Evolutionary conservation across 2,329 filamentous ascomycete species (phyloP).

Genomic region (Venturia asperata): DNA sequence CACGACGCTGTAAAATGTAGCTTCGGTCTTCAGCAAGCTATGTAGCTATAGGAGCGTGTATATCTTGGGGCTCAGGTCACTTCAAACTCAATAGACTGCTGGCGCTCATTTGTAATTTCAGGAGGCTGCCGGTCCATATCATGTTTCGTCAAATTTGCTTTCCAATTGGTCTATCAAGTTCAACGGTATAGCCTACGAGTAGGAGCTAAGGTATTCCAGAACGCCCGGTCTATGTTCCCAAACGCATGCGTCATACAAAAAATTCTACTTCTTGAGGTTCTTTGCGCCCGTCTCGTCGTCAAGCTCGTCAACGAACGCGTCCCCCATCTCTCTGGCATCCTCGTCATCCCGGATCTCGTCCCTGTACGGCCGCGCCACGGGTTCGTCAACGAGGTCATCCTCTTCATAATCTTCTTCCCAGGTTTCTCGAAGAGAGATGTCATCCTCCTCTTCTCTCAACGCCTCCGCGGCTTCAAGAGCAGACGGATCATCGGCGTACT

Average conservation of each 20-base stretch:
- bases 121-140: too few relatives aligned
- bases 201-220: neutral
- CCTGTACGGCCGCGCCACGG: conserved; percentile 15
- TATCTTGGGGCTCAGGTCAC: too few relatives aligned
- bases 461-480: conserved; percentile 34
- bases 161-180: neutral
- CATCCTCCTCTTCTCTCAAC: conserved; percentile 44
- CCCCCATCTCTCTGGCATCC: conserved; percentile 17
- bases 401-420: conserved; percentile 45
- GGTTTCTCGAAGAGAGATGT: conserved; percentile 46
- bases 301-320: conserved; percentile 11
- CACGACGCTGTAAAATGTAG: too few relatives aligned
- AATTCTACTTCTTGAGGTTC: conserved; percentile 4
- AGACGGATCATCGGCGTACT: conserved; percentile 35
- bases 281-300: neutral
- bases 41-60: too few relatives aligned
- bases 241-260: neutral
- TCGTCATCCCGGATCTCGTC: conserved; percentile 13
- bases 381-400: conserved; percentile 19
- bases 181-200: neutral
- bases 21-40: too few relatives aligned
- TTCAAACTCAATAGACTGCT: too few relatives aligned
- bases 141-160: neutral
- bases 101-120: too few relatives aligned
- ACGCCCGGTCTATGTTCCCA: conserved; percentile 2